Base-by-base conservation (phyloP, 306 rosid genomes). In the Prunus armeniaca region DNA sequence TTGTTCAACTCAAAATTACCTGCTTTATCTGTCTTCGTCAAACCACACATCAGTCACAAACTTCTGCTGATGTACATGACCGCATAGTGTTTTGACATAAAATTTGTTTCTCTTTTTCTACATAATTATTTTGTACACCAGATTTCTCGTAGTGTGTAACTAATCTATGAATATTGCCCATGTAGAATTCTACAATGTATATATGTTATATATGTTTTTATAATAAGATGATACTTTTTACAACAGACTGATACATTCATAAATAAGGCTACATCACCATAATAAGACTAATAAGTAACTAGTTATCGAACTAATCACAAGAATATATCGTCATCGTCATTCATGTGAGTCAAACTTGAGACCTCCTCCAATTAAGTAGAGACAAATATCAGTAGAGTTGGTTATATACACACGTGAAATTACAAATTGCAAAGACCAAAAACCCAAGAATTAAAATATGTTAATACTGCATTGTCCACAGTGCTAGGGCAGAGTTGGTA, bases 401-500 rank as follows among this genome's bases (percentile, higher is more conserved):
- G 0, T 0, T 38, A 38, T 7, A 7, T 38, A 38, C 2, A 38
- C 18, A 47, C 4, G 2, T 49, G 3, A 49, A 13, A 49, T 52
- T 70, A 47, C 70, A 67, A 74, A 74, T 3, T 57, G 67, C 45
- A 47, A 57, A 20, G 55, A 14, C 24, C 4, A 22, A 81, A 86
- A 79, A 64, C 69, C 51, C 65, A 65, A 45, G 75, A 60, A 79
- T 61, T 19, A 61, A 45, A 15, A 28, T 55, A 67, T 47, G 43
- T 38, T 38, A 6, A 38, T 12, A 70, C 54, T 13, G 67, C 49
- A 15, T 8, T 6, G 65, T 13, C 65, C 18, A 25, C 32, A 24
- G 24, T 55, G 68, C 22, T 27, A 78, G 52, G 83, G 46, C 43
- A 60, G 78, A 82, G 79, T 71, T 72, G 92, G 86, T 85, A 74